Percentiles rank a stretch among this genome's conserved stretches.
phyloP scores from a whole-genome alignment of 176 grass and related monocot genomes.

The Rhipidocladum racemiflorum region DNA sequence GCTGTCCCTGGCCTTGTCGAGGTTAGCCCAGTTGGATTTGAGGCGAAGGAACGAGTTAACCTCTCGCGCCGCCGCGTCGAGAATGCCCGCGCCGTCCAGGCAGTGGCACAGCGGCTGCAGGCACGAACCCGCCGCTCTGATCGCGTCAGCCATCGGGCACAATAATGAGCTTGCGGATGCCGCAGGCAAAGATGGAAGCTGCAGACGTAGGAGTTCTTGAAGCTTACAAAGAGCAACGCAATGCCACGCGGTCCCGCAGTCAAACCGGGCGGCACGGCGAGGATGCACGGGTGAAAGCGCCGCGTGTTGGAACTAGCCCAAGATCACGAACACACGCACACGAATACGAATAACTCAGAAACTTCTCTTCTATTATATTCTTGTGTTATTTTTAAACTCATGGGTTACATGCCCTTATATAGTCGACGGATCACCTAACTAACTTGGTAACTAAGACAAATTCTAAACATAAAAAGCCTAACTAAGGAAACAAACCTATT shows the following conservation, averaged over 20 bases:
- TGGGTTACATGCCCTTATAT: too few species aligned
- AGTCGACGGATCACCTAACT: too few species aligned
- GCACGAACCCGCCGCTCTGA: not conserved
- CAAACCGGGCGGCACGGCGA: not conserved
- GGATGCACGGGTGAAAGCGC: not conserved
- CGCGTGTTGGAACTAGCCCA: too few species aligned
- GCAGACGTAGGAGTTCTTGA: not conserved
- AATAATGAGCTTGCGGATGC: not conserved
- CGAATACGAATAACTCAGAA: too few species aligned
- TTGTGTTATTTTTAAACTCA: too few species aligned
- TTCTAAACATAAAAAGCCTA: too few species aligned
- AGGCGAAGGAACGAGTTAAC: slow-evolving; percentile 36
- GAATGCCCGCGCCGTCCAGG: slow-evolving; percentile 32
- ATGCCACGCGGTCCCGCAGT: not conserved
- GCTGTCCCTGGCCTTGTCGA: slow-evolving; percentile 13
- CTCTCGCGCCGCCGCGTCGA: not conserved
- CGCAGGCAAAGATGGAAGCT: not conserved
- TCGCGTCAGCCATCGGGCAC: slow-evolving; percentile 21
- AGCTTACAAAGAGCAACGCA: slow-evolving; percentile 1
- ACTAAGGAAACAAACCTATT: too few species aligned
- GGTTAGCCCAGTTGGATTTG: slow-evolving; percentile 39
- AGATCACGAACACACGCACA: too few species aligned
- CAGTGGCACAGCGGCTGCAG: slow-evolving; percentile 27
- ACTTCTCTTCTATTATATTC: too few species aligned
- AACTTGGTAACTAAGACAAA: too few species aligned